Evolutionary conservation across 441 rosid genomes (phyloP).

Genomic region (Populus hybrid): DNA sequence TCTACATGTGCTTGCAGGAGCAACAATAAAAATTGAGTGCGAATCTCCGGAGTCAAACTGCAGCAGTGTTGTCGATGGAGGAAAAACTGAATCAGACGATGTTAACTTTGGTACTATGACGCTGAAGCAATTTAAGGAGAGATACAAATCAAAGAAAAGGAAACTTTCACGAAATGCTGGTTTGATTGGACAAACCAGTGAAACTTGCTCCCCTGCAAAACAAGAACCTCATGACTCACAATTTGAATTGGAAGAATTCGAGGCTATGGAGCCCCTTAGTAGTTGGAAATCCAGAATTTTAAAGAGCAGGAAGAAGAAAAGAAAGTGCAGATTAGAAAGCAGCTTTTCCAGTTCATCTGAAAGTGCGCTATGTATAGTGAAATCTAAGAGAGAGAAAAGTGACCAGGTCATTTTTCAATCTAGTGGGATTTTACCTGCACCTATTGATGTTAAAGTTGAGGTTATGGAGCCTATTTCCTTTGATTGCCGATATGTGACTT

Average conservation of each 20-base stretch:
- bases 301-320: slow-evolving; percentile 37
- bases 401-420: slow-evolving; percentile 18
- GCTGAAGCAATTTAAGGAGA: slow-evolving; percentile 44
- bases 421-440: slow-evolving; percentile 17
- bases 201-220: slow-evolving; percentile 21
- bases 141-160: slow-evolving; percentile 56
- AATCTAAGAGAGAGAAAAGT: slow-evolving; percentile 16
- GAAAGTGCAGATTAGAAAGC: slow-evolving; percentile 26
- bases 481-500: slow-evolving; percentile 27
- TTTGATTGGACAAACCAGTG: slow-evolving; percentile 15
- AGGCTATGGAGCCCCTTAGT: slow-evolving; percentile 51
- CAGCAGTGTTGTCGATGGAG: slow-evolving; percentile 13
- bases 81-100: slow-evolving; percentile 28
- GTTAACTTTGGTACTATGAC: slow-evolving; percentile 37
- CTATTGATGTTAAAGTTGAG: slow-evolving; percentile 38
- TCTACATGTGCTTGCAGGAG: slow-evolving; percentile 9
- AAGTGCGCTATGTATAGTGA: slow-evolving; percentile 17
- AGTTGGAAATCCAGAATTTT: slow-evolving; percentile 44
- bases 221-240: slow-evolving; percentile 19
- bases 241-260: slow-evolving; percentile 37
- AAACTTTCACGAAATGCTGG: slow-evolving; percentile 24
- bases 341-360: slow-evolving; percentile 20
- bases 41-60: slow-evolving; percentile 15
- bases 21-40: slow-evolving; percentile 12
- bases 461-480: slow-evolving; percentile 33